Evolutionary conservation across 345 rosid species (phyloP).

Genomic region (Dovyalis caffra): DNA sequence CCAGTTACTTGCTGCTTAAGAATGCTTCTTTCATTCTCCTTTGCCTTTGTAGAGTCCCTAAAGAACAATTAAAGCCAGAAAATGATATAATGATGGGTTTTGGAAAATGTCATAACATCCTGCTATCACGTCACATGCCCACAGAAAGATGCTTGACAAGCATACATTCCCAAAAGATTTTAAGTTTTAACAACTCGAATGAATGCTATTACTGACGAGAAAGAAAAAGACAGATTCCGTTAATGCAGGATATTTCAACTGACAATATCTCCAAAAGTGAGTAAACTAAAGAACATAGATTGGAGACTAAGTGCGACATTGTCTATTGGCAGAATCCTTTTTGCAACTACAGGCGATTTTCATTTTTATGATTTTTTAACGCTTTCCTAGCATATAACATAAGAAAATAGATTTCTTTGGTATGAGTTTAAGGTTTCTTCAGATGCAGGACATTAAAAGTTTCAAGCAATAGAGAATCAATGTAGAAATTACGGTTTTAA

Average conservation of each 20-base stretch:
- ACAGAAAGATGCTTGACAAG: not conserved
- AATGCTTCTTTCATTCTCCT: conserved; percentile 20
- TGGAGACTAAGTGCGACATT: not conserved
- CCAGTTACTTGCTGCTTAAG: conserved; percentile 65
- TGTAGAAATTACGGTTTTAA: not conserved
- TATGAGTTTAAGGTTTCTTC: not conserved
- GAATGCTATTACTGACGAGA: not conserved
- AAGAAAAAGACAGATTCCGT: not conserved
- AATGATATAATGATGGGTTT: conserved; percentile 8
- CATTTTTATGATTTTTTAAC: not conserved
- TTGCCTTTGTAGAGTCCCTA: conserved; percentile 46
- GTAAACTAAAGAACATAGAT: not conserved
- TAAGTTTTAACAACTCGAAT: not conserved
- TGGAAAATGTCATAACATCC: conserved; percentile 1
- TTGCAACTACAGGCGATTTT: not conserved
- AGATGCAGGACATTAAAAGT: not conserved
- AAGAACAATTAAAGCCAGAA: conserved; percentile 14
- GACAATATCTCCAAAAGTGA: not conserved
- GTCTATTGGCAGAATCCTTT: not conserved
- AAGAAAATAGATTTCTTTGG: not conserved
- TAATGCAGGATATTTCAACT: not conserved
- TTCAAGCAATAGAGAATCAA: not conserved
- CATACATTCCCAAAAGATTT: not conserved
- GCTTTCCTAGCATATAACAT: not conserved
- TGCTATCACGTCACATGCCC: not conserved